Evolutionary conservation across 257 asterid genomes (phyloP).

Genomic region (Jacaranda copaia): DNA sequence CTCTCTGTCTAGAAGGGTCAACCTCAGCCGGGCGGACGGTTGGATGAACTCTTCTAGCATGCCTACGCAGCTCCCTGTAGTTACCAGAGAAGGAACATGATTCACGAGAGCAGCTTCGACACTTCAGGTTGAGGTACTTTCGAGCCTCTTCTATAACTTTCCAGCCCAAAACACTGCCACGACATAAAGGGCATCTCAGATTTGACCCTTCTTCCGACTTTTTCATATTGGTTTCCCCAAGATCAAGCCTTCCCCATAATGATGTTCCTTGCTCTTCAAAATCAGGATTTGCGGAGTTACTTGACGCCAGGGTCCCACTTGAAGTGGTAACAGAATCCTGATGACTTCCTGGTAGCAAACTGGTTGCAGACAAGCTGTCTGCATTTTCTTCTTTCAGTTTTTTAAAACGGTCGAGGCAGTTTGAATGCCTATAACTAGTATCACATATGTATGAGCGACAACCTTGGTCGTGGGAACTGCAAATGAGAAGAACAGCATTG

Average conservation of each 20-base stretch:
- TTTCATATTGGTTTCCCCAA: constrained; percentile 43
- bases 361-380: constrained; percentile 37
- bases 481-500: constrained; percentile 89
- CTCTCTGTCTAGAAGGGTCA: constrained; percentile 80
- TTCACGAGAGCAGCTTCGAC: constrained; percentile 80
- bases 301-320: constrained; percentile 26
- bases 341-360: background rate
- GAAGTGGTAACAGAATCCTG: constrained; percentile 17
- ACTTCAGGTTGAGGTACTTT: constrained; percentile 73
- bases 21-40: constrained; percentile 81
- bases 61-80: constrained; percentile 78
- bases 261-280: constrained; percentile 38
- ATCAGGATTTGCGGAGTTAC: constrained; percentile 11
- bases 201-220: constrained; percentile 48
- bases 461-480: constrained; percentile 88
- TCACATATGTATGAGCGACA: constrained; percentile 92
- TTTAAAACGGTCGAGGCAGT: constrained; percentile 88
- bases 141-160: constrained; percentile 81
- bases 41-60: constrained; percentile 88
- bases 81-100: constrained; percentile 74
- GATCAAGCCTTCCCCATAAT: constrained; percentile 44
- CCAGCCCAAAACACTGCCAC: constrained; percentile 82
- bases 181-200: constrained; percentile 87
- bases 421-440: constrained; percentile 92
- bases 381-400: constrained; percentile 65